Conservation (phyloP, 257 asterid genomes). For the Nyctanthes arbortristis region DNA sequence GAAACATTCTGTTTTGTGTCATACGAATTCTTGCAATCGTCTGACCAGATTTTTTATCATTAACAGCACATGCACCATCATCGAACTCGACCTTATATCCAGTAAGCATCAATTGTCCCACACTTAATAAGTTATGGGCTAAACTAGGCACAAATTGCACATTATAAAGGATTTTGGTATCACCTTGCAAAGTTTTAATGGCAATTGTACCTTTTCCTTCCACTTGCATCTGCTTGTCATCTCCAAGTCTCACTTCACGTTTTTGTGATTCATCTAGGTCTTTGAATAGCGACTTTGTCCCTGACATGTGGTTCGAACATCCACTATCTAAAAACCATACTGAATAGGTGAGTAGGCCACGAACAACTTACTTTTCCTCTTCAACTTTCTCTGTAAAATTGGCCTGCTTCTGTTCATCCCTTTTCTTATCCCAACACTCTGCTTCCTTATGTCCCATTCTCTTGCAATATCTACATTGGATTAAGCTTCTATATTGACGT, state of each 20-base stretch:
- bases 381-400: constrained; percentile 6
- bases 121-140: constrained; percentile 20
- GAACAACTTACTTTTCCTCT: constrained; percentile 16
- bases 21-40: background rate
- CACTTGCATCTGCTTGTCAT: constrained; percentile 3
- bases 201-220: constrained; percentile 2
- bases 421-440: constrained; percentile 6
- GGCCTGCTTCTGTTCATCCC: background rate
- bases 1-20: constrained; percentile 13
- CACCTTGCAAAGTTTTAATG: background rate
- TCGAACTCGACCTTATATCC: constrained; percentile 12
- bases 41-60: background rate
- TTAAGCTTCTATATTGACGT: background rate
- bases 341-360: background rate
- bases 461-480: constrained; percentile 1
- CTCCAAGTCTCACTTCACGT: background rate
- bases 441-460: constrained; percentile 9
- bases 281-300: background rate
- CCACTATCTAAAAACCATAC: constrained; percentile 1
- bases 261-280: constrained; percentile 3
- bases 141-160: constrained; percentile 11
- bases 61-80: background rate
- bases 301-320: background rate
- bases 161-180: background rate
- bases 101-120: constrained; percentile 23